Conservation (phyloP, 331 rosid genomes). For the Malus hybrid region DNA sequence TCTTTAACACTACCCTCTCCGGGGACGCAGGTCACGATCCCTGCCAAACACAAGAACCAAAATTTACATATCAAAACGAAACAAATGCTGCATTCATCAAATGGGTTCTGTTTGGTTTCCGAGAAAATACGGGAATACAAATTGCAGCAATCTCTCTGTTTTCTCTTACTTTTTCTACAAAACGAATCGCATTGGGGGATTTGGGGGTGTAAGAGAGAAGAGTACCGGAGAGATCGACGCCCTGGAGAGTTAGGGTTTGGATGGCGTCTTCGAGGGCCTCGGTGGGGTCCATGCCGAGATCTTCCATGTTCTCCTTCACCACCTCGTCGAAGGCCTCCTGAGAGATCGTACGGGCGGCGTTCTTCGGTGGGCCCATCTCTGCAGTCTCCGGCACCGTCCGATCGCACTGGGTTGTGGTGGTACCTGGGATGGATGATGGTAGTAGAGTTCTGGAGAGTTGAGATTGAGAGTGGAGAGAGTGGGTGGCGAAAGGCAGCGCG, state of each 20-base stretch:
- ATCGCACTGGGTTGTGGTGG: too few relatives aligned
- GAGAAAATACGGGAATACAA: neutral
- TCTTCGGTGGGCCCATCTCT: conserved; percentile 55
- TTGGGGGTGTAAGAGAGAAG: neutral
- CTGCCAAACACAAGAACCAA: conserved; percentile 19
- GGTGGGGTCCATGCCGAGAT: conserved; percentile 79
- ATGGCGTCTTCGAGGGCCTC: conserved; percentile 88
- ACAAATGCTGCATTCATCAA: neutral
- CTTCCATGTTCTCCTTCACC: conserved; percentile 80
- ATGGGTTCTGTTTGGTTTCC: neutral
- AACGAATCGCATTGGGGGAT: neutral
- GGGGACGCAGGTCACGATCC: conserved; percentile 64
- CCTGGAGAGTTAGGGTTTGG: conserved; percentile 75
- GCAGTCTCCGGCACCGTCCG: too few relatives aligned
- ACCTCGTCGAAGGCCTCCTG: conserved; percentile 84
- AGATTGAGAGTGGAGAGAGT: neutral
- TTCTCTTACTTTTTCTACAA: neutral
- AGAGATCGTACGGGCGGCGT: conserved; percentile 56
- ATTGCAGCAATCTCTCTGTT: neutral
- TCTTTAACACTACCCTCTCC: conserved; percentile 51
- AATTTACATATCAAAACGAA: neutral
- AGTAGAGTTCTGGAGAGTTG: neutral
- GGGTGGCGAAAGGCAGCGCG: neutral
- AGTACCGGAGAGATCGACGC: conserved; percentile 92
- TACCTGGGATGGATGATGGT: too few relatives aligned